phyloP scores from a whole-genome alignment of 345 rosid species.

The Gossypium bickii region DNA sequence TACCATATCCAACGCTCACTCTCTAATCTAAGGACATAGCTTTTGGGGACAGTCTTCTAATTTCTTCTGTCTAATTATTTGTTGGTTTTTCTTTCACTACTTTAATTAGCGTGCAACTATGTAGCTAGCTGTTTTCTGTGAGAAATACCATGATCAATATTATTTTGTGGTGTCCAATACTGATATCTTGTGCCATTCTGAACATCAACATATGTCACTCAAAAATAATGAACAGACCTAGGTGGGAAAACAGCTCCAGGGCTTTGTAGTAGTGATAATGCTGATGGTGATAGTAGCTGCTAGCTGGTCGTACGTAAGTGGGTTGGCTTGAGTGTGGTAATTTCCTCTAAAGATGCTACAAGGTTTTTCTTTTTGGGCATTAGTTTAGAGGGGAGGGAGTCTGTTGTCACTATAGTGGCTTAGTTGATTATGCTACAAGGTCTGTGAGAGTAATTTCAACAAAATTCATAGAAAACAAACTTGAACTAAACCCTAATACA shows the following conservation, averaged over 20 bases:
- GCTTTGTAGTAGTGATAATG: constrained; percentile 9
- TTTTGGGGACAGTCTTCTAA: too few relatives aligned
- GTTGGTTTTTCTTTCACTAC: too few relatives aligned
- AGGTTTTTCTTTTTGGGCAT: too few relatives aligned
- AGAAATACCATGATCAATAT: too few relatives aligned
- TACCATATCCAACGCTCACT: neutral
- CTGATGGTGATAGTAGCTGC: constrained; percentile 11
- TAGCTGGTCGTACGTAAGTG: neutral
- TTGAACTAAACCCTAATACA: too few relatives aligned
- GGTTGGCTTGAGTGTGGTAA: neutral
- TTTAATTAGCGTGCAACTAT: too few relatives aligned
- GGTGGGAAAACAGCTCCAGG: constrained; percentile 10
- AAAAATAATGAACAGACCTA: constrained; percentile 17
- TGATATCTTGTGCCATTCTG: neutral
- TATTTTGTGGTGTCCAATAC: too few relatives aligned
- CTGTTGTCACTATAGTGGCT: too few relatives aligned
- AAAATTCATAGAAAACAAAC: neutral
- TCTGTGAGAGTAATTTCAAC: neutral
- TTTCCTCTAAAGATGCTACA: neutral
- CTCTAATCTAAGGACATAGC: neutral
- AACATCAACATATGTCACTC: neutral
- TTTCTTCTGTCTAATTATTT: too few relatives aligned
- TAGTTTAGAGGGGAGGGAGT: too few relatives aligned
- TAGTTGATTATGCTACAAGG: neutral
- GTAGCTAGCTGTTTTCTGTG: too few relatives aligned